Evolutionary conservation across 768 basidiomycete genomes (phyloP).

Genomic region (Strobilomyces confusus): DNA sequence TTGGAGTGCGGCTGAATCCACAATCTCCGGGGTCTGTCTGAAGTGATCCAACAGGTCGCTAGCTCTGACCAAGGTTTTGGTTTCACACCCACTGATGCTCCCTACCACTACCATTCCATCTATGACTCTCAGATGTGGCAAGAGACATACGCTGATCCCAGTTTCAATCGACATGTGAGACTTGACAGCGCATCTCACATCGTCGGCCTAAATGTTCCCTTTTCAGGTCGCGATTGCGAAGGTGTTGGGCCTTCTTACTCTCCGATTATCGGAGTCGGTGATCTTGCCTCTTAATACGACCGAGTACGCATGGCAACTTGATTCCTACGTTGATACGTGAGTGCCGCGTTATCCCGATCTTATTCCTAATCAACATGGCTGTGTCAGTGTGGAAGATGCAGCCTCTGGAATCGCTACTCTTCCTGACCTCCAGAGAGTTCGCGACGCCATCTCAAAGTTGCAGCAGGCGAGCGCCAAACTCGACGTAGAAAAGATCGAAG

Average conservation of each 20-base stretch:
- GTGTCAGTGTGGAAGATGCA: conserved; percentile 50
- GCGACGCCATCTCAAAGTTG: conserved; percentile 43
- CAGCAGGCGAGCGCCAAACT: conserved; percentile 50
- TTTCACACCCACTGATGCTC: conserved; percentile 43
- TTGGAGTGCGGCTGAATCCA: conserved; percentile 41
- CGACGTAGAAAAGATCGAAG: conserved; percentile 54
- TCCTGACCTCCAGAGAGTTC: conserved; percentile 40
- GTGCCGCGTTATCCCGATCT: conserved; percentile 27
- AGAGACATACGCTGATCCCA: conserved; percentile 69
- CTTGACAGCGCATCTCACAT: background rate
- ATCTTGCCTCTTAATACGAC: conserved; percentile 73
- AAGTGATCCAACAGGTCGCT: conserved; percentile 24
- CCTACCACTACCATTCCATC: conserved; percentile 73
- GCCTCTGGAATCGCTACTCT: conserved; percentile 17
- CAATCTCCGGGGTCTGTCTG: background rate
- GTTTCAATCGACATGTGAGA: conserved; percentile 67
- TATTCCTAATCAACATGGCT: conserved; percentile 12
- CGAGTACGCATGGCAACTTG: conserved; percentile 63
- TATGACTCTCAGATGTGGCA: conserved; percentile 73
- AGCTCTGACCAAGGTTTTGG: conserved; percentile 31
- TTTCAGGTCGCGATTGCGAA: conserved; percentile 60
- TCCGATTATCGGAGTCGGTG: conserved; percentile 57
- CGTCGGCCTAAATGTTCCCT: background rate
- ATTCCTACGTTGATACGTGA: conserved; percentile 55
- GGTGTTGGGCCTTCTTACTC: conserved; percentile 54